These are phyloP conservation scores for Ophiosphaerella korrae DNA, from an alignment of 2,329 filamentous ascomycete species.

Conservation along the genomic window DNA sequence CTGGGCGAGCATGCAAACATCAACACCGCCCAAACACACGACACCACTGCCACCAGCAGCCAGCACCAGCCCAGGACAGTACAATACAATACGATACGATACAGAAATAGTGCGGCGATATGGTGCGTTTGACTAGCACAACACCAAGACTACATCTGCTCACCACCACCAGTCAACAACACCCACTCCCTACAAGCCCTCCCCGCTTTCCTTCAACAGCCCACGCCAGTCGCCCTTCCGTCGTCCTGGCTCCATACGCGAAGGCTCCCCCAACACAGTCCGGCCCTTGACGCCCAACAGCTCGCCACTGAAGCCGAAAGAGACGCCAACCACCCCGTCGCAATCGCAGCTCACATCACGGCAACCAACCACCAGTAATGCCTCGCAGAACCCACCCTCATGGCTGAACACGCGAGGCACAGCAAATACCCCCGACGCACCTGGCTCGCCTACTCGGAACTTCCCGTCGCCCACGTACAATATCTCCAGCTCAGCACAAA, in stretches of 20 bases:
- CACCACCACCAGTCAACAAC: conserved; percentile 35
- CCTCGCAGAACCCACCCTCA: conserved; percentile 40
- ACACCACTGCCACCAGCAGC: conserved; percentile 8
- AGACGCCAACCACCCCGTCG: conserved; percentile 32
- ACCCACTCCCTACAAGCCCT: conserved; percentile 48
- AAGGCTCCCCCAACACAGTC: conserved; percentile 47
- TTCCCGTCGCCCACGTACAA: conserved; percentile 31
- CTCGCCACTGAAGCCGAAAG: conserved; percentile 48
- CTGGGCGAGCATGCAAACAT: conserved; percentile 13
- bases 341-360: conserved; percentile 35
- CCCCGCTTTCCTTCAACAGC: conserved; percentile 52
- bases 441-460: conserved; percentile 36
- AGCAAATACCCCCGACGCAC: conserved; percentile 32
- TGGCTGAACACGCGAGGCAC: conserved; percentile 43
- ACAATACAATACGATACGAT: not conserved
- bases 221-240: conserved; percentile 53
- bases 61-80: not conserved
- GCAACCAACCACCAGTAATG: conserved; percentile 42
- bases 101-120: not conserved
- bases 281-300: conserved; percentile 47
- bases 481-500: conserved; percentile 20
- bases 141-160: conserved; percentile 1
- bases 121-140: not conserved
- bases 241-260: conserved; percentile 48
- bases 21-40: conserved; percentile 28